Evolutionary conservation across 2,329 filamentous ascomycete genomes (phyloP).

Genomic region (Colletotrichum sidae): DNA sequence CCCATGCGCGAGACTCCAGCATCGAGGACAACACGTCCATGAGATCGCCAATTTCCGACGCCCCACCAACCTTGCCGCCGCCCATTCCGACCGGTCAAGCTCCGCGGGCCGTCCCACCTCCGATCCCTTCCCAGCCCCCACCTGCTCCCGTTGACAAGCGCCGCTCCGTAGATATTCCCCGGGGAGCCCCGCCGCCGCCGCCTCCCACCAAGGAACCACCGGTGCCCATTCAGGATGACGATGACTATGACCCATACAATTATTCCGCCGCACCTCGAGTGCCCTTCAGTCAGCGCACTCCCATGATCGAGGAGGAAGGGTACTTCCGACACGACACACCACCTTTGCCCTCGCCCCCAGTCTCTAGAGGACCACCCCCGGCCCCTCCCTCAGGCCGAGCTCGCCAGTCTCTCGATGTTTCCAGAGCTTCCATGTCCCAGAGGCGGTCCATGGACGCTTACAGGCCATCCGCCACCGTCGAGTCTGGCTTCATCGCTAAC

Average conservation of each 20-base stretch:
- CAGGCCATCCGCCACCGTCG: slow-evolving; percentile 78
- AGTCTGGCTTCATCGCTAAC: slow-evolving; percentile 86
- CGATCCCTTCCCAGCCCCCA: slow-evolving; percentile 71
- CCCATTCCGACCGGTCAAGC: slow-evolving; percentile 66
- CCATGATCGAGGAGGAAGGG: slow-evolving; percentile 58
- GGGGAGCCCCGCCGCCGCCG: slow-evolving; percentile 75
- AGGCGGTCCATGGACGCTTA: slow-evolving; percentile 79
- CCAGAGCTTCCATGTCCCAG: slow-evolving; percentile 58
- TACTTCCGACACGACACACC: slow-evolving; percentile 55
- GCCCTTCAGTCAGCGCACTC: slow-evolving; percentile 47
- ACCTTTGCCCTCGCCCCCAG: slow-evolving; percentile 53
- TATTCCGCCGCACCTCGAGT: slow-evolving; percentile 53
- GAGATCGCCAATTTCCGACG: slow-evolving; percentile 63
- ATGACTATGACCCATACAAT: slow-evolving; percentile 78
- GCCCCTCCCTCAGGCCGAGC: slow-evolving; percentile 39
- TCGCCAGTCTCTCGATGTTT: slow-evolving; percentile 74
- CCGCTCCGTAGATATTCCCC: slow-evolving; percentile 77
- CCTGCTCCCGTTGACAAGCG: slow-evolving; percentile 66
- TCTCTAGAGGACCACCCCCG: slow-evolving; percentile 33
- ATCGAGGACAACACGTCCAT: slow-evolving; percentile 75
- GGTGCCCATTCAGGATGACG: slow-evolving; percentile 58
- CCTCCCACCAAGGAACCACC: slow-evolving; percentile 60
- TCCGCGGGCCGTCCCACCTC: slow-evolving; percentile 72
- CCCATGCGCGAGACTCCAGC: slow-evolving; percentile 82
- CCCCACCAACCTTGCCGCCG: slow-evolving; percentile 61